Base-by-base conservation (phyloP, 805 yeast genomes). In the Groenewaldozyma tartarivorans region DNA sequence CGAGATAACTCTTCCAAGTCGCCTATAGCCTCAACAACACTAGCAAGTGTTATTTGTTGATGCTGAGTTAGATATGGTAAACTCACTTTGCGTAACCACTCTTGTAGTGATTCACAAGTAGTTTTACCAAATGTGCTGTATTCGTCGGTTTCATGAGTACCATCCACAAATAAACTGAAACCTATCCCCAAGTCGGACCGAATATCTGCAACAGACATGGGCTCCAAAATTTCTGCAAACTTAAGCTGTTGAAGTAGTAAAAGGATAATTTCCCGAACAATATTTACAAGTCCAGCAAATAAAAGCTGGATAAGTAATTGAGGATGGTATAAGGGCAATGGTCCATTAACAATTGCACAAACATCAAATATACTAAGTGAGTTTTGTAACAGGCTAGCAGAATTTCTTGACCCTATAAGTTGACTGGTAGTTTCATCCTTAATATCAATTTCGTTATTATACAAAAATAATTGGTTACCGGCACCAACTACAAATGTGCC, bases 321-420 rank as follows among this genome's bases (percentile, higher is more conserved):
- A 0, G 97, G 97, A 54, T 90, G 96, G 51, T 84, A 88, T 1
- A 86, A 62, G 0, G 96, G 96, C 13, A 90, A 58, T 0, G 94
- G 92, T 24, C 96, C 96, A 61, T 88, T 88, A 41, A 88, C 62
- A 3, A 87, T 79, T 13, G 84, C 66, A 38, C 81, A 82, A 43
- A 88, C 66, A 49, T 80, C 81, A 44, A 83, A 71, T 2, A 88
- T 71, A 19, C 60, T 59, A 16, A 47, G 46, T 36, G 33, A 40
- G 34, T 40, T 44, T 35, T 37, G 42, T 34, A 37, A 35, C 21
- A 40, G 44, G 26, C 35, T 40, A 3, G 36, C 29, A 11, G 61
- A 48, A 38, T 54, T 55, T 45, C 79, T 64, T 1, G 83, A 66
- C 0, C 81, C 81, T 36, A 80, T 67, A 1, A 80, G 72, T 41